Percentiles rank a stretch among this genome's conserved stretches.
These are phyloP conservation scores for Lecanicillium sp. DNA, from an alignment of 2,329 filamentous ascomycete species.

Conservation along the genomic window DNA sequence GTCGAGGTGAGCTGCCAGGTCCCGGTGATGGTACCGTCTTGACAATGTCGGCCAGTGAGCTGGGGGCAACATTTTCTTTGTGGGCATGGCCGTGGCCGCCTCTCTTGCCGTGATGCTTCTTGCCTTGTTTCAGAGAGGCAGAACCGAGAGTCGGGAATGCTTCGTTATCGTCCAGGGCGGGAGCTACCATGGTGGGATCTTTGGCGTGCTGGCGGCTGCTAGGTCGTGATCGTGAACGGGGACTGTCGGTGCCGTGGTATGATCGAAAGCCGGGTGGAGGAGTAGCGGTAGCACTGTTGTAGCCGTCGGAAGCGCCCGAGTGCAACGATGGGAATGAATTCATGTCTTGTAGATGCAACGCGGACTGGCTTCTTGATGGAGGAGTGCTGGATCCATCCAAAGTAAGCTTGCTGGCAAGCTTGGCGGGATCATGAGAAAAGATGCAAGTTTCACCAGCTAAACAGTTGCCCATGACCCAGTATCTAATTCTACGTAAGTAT, in stretches of 20 bases:
- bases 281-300: conserved; percentile 47
- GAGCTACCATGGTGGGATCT: conserved; percentile 59
- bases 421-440: conserved; percentile 91
- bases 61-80: conserved; percentile 63
- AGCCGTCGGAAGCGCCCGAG: conserved; percentile 47
- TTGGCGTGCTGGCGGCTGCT: conserved; percentile 66
- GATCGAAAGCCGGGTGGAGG: conserved; percentile 66
- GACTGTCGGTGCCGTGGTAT: conserved; percentile 54
- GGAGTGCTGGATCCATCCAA: conserved; percentile 64
- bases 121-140: conserved; percentile 65
- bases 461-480: conserved; percentile 95
- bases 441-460: conserved; percentile 90
- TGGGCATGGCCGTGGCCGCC: conserved; percentile 69
- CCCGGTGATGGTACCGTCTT: conserved; percentile 89
- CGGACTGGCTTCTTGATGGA: conserved; percentile 55
- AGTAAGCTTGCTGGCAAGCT: conserved; percentile 74
- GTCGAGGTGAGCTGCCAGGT: conserved; percentile 49
- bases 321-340: conserved; percentile 78
- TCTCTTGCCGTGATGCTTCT: conserved; percentile 90
- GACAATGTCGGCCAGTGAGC: conserved; percentile 86
- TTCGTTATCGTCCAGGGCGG: conserved; percentile 86
- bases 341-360: conserved; percentile 75
- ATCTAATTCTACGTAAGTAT: conserved; percentile 44
- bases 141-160: conserved; percentile 88
- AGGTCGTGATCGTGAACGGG: conserved; percentile 73